Base-by-base conservation (phyloP, 768 basidiomycete species). In the Pulveroboletus sp. region DNA sequence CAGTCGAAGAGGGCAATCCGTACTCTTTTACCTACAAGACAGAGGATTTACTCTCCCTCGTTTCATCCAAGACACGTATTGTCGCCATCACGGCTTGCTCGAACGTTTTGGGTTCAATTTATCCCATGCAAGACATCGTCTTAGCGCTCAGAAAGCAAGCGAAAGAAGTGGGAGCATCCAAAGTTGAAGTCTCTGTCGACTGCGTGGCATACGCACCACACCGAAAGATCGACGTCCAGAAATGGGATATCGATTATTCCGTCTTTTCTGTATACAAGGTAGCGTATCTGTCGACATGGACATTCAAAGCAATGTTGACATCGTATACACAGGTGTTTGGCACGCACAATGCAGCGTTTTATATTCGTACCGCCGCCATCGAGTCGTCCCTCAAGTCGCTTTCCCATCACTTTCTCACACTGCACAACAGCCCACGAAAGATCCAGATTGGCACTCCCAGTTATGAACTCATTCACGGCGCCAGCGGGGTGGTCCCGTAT, bases 121-220 rank as follows among this genome's bases (percentile, higher is more conserved):
- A 80, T 17, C 81, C 84, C 0, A 76, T 89, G 9, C 76, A 81
- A 54, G 77, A 79, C 8, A 67, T 82, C 26, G 75, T 80, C 9
- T 65, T 68, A 24, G 79, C 78, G 4, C 69, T 82, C 8, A 66
- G 85, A 13, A 70, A 68, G 8, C 70, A 74, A 15, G 84, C 82
- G 2, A 68, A 66, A 37, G 71, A 74, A 17, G 69, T 76, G 45
- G 83, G 85, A 24, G 74, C 76, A 10, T 63, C 63, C 50, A 83
- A 85, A 61, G 68, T 88, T 27, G 82, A 90, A 64, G 71, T 89
- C 13, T 78, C 76, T 1, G 74, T 89, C 3, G 89, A 90, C 58
- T 88, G 86, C 53, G 89, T 90, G 3, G 86, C 86, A 3, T 89
- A 84, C 56, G 84, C 85, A 5, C 86, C 87, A 0, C 86, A 90